Percentiles rank a stretch among this genome's conserved stretches.
Evolutionary conservation across 2,329 filamentous ascomycete genomes (phyloP).

Genomic region (Dactylonectria estremocensis): DNA sequence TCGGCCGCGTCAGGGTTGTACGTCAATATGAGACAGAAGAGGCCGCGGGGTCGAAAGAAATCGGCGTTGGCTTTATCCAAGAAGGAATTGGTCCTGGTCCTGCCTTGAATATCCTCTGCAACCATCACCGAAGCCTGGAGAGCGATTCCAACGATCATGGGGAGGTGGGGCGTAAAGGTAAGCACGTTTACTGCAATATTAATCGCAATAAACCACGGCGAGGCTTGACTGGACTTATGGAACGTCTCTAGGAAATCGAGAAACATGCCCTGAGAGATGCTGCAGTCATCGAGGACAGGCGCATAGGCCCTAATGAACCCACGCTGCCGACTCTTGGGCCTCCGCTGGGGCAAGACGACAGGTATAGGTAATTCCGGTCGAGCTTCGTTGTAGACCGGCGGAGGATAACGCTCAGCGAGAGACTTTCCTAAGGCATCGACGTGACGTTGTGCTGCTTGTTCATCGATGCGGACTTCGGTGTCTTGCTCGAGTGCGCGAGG

Average conservation of each 20-base stretch:
- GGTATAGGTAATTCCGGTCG: slow-evolving; percentile 1
- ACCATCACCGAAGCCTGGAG: slow-evolving; percentile 25
- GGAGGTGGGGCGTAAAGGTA: slow-evolving; percentile 25
- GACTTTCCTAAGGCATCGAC: background rate
- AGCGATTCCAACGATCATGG: slow-evolving; percentile 35
- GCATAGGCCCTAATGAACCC: slow-evolving; percentile 37
- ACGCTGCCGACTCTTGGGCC: slow-evolving; percentile 32
- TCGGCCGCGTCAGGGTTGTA: slow-evolving; percentile 22
- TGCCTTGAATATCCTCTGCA: slow-evolving; percentile 26
- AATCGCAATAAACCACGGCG: slow-evolving; percentile 33
- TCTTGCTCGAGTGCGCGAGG: background rate
- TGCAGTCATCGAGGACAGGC: slow-evolving; percentile 23
- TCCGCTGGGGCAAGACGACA: slow-evolving; percentile 34
- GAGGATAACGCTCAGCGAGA: slow-evolving; percentile 13
- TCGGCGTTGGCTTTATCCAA: slow-evolving; percentile 34
- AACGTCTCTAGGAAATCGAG: slow-evolving; percentile 34
- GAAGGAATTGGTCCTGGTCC: slow-evolving; percentile 33
- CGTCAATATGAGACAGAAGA: slow-evolving; percentile 36
- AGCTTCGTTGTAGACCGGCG: background rate
- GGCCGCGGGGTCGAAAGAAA: slow-evolving; percentile 34
- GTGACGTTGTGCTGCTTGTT: background rate
- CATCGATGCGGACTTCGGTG: background rate
- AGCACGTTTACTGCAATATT: slow-evolving; percentile 28
- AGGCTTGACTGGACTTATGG: slow-evolving; percentile 32
- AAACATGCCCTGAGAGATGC: slow-evolving; percentile 36